phyloP scores from a whole-genome alignment of 2,329 filamentous ascomycete genomes.

The Apiospora malaysiana region DNA sequence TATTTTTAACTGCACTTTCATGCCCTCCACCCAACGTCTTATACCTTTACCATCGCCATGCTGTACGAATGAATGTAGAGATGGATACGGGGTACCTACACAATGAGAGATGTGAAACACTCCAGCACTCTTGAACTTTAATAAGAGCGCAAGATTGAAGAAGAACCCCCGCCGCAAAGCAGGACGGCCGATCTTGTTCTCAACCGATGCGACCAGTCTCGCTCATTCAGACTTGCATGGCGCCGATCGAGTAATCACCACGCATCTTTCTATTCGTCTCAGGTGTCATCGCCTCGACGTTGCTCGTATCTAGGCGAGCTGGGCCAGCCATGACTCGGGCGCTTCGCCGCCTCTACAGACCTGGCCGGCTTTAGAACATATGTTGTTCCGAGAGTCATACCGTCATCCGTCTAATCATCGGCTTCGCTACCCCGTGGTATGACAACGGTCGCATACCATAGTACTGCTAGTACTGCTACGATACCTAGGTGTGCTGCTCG shows the following conservation, averaged over 20 bases:
- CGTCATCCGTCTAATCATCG: neutral
- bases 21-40: neutral
- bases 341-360: neutral
- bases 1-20: neutral
- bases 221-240: neutral
- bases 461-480: neutral
- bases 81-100: neutral
- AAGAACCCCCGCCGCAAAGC: neutral
- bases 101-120: neutral
- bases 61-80: neutral
- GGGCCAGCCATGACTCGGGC: conserved; percentile 3
- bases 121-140: neutral
- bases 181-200: neutral
- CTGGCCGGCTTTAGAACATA: neutral
- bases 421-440: neutral
- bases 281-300: neutral
- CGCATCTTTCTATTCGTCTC: neutral
- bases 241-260: neutral
- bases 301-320: neutral
- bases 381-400: neutral
- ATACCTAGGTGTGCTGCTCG: too few relatives aligned
- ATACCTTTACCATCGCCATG: neutral
- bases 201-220: neutral
- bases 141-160: neutral
- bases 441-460: neutral